Conservation (phyloP, 345 rosid species). For the Eucalyptus cloeziana region DNA sequence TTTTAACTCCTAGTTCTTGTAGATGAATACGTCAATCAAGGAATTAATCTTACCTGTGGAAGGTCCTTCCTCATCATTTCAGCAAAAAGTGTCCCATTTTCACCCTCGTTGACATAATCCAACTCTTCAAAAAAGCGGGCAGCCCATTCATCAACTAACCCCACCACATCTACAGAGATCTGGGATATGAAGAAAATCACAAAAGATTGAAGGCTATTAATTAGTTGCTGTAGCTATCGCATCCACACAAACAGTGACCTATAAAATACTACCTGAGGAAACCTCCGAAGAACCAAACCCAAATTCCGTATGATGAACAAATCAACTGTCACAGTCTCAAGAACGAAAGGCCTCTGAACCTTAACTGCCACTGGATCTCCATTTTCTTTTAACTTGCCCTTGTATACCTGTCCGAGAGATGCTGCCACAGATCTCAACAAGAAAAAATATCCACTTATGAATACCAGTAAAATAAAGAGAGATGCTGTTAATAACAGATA, state of each 20-base stretch:
- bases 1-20: neutral
- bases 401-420: slow-evolving; percentile 94
- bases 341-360: slow-evolving; percentile 94
- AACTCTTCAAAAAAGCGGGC: slow-evolving; percentile 97
- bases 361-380: slow-evolving; percentile 95
- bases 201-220: neutral
- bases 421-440: slow-evolving; percentile 37
- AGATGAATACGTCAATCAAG: neutral
- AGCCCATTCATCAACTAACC: slow-evolving; percentile 99
- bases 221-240: neutral
- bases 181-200: neutral
- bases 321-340: slow-evolving; percentile 93
- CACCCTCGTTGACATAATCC: slow-evolving; percentile 94
- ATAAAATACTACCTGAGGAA: slow-evolving; percentile 69
- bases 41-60: slow-evolving; percentile 67
- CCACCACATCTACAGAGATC: slow-evolving; percentile 91
- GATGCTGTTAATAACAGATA: neutral
- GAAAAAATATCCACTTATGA: neutral
- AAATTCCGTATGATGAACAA: slow-evolving; percentile 73
- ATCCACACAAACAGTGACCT: neutral
- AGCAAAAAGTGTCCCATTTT: slow-evolving; percentile 79
- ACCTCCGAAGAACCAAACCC: slow-evolving; percentile 73
- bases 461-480: neutral
- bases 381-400: slow-evolving; percentile 79
- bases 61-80: slow-evolving; percentile 97